Evolutionary conservation across 352 stramenopile species (phyloP), one percentile per base, ranked within the genome.

Genomic region (Phytophthora ramorum): DNA sequence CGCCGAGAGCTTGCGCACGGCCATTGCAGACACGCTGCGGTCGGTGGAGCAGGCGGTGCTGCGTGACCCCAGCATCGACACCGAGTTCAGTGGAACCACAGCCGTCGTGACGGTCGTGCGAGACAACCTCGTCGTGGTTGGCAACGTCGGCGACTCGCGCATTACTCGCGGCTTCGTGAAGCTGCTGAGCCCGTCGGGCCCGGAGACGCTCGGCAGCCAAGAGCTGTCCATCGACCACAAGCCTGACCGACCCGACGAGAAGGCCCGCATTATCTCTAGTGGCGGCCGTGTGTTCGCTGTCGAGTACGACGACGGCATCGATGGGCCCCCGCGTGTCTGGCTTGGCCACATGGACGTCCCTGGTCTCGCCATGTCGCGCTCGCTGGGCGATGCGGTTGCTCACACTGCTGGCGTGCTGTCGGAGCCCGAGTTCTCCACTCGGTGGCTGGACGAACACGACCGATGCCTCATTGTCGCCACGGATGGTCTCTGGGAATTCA

Each of bases 401-500:
- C 97, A 99, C 72, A 98, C 95, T 4, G 97, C 96, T 5, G 89
- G 89, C 8, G 89, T 99, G 8, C 93, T 96, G 46, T 98, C 95
- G 5, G 92, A 98, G 64, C 97, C 97, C 8, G 97, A 99, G 76
- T 98, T 98, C 63, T 94, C 86, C 2, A 89, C 94, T 44, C 89
- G 83, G 22, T 90, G 78, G 58, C 72, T 95, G 17, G 83, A 92
- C 57, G 78, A 91, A 40, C 83, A 75, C 17, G 95, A 99, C 65
- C 90, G 95, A 45, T 98, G 98, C 68, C 80, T 99, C 55, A 92
- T 99, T 26, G 84, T 99, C 35, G 98, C 96, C 16, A 99, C 96
- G 0, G 97, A 99, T 75, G 98, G 98, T 12, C 77, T 99, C 40
- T 99, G 97, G 97, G 97, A 99, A 70, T 99, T 99, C 80, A 97